Percentiles rank a stretch among this genome's conserved stretches.
These are phyloP conservation scores for Coniferiporia weirii DNA, from an alignment of 1,284 basidiomycete species.

Conservation along the genomic window DNA sequence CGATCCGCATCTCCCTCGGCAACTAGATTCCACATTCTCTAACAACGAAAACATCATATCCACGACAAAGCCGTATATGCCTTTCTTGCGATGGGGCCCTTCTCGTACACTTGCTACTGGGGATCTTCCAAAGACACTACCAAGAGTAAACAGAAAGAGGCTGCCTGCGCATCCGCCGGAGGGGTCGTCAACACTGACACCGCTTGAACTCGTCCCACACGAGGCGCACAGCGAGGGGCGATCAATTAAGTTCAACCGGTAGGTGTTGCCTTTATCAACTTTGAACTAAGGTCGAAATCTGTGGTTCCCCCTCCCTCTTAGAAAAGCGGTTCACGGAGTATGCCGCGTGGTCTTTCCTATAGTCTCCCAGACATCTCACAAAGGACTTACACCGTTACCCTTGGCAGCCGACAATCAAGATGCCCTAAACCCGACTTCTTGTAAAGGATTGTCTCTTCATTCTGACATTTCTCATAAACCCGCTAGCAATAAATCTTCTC, in stretches of 20 bases:
- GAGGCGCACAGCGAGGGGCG: conserved; percentile 2
- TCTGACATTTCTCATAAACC: too few relatives aligned
- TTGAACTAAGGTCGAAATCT: not conserved
- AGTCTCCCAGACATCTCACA: not conserved
- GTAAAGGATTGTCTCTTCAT: not conserved
- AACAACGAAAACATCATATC: not conserved
- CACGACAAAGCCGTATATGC: not conserved
- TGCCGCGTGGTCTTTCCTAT: not conserved
- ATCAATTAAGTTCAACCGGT: conserved; percentile 2
- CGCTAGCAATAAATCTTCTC: not conserved
- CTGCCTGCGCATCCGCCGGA: not conserved
- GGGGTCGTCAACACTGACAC: not conserved
- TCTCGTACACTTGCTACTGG: not conserved
- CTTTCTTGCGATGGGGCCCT: conserved; percentile 2
- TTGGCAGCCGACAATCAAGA: not conserved
- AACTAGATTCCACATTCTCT: conserved; percentile 3
- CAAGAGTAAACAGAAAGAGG: not conserved
- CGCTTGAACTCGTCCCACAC: conserved; percentile 10
- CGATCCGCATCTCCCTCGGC: conserved; percentile 1
- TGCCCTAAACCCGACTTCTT: not conserved
- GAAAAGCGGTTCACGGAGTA: not conserved
- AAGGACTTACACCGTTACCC: not conserved
- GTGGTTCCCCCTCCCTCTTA: not conserved
- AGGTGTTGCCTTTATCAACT: not conserved
- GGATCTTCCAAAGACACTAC: not conserved